These are phyloP conservation scores for Aspergillus panamensis DNA, from an alignment of 495 filamentous ascomycete species.

Conservation along the genomic window DNA sequence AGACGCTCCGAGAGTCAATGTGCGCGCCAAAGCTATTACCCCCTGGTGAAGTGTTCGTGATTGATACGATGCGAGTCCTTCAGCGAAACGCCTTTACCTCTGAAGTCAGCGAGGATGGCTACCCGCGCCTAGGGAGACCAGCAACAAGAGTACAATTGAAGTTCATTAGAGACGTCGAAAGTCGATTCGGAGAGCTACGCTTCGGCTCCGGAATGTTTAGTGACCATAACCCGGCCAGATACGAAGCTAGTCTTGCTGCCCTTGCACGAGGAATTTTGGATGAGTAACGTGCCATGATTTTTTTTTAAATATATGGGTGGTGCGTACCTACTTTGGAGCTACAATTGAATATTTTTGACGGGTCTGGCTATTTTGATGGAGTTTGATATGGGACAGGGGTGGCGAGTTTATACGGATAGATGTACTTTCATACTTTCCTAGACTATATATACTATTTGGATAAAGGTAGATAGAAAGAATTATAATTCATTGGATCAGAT, in stretches of 20 bases:
- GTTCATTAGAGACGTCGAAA: conserved; percentile 63
- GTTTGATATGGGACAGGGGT: neutral
- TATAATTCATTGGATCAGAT: neutral
- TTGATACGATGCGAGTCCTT: conserved; percentile 60
- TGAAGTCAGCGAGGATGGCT: conserved; percentile 28
- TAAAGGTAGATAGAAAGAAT: conserved; percentile 11
- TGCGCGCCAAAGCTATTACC: conserved; percentile 65
- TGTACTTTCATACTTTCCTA: neutral
- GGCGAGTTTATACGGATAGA: neutral
- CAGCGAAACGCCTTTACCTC: conserved; percentile 55
- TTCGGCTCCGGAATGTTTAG: conserved; percentile 71
- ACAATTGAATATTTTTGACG: neutral
- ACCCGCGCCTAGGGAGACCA: conserved; percentile 52
- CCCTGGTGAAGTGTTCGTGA: conserved; percentile 71
- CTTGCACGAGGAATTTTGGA: conserved; percentile 52
- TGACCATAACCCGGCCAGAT: conserved; percentile 73
- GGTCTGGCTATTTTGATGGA: neutral
- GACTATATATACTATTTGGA: neutral
- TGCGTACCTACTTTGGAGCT: neutral
- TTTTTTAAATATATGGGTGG: neutral
- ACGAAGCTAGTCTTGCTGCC: conserved; percentile 60
- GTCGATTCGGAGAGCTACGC: conserved; percentile 63
- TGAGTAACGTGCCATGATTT: conserved; percentile 27
- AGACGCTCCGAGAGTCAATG: conserved; percentile 65
- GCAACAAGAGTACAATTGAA: conserved; percentile 63